Base-by-base conservation (phyloP, 148 eudicot genomes). In the Fagopyrum tataricum region DNA sequence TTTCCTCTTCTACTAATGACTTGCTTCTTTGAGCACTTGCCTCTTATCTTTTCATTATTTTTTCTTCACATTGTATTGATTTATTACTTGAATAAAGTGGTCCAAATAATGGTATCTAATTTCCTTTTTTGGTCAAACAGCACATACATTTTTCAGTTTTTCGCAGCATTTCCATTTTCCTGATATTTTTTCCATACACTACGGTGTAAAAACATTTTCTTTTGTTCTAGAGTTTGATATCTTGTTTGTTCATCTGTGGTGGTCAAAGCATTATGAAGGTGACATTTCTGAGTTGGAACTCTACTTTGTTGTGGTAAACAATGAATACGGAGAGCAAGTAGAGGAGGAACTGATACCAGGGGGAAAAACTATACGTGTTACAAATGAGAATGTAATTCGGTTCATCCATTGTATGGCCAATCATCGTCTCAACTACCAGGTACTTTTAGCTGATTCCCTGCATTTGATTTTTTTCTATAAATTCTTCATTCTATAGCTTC, bases 241-340 rank as follows among this genome's bases (percentile, higher is more conserved):
- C 37, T 31, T 70, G 49, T 43, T 53, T 67, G 69, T 71, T 76
- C 53, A 59, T 48, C 53, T 59, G 4, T 61, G 46, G 21, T 47
- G 31, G 70, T 77, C 82, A 67, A 86, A 94, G 98, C 97, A 78
- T 80, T 91, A 85, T 84, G 80, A 85, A 73, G 96, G 93, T 73
- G 96, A 94, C 71, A 77, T 88, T 68, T 88, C 97, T 6, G 86
- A 77, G 72, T 85, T 94, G 77, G 98, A 91, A 71, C 82, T 94
- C 82, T 94, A 94, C 81, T 94, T 91, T 75, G 98, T 94, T 44
- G 90, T 94, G 75, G 75, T 88, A 67, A 94, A 94, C 79, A 94
- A 89, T 81, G 98, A 94, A 79, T 94, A 89, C 80, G 98, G 98
- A 71, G 98, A 94, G 79, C 97, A 91, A 89, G 84, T 86, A 70